Conservation (phyloP, 2,329 filamentous ascomycete species). For the Ceratocystis lukuohia region DNA sequence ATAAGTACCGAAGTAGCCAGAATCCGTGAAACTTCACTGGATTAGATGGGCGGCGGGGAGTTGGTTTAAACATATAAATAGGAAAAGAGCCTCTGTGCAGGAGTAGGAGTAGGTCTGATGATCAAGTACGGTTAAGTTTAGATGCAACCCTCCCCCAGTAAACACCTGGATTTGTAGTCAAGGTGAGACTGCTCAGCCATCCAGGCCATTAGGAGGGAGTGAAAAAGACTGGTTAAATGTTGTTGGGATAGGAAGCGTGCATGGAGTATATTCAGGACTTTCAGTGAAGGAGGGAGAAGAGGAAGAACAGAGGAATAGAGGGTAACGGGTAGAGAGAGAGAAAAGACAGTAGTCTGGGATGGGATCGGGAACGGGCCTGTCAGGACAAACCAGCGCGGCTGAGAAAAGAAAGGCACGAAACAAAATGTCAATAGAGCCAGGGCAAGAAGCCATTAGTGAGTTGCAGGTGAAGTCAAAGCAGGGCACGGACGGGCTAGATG, state of each 20-base stretch:
- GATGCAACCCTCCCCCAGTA: constrained; percentile 7
- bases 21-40: not conserved
- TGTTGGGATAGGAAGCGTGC: not conserved
- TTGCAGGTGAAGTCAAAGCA: constrained; percentile 4
- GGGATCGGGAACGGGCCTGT: not conserved
- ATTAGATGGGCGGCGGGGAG: not conserved
- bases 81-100: constrained; percentile 1
- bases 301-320: not conserved
- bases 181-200: constrained; percentile 5
- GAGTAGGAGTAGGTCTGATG: constrained; percentile 4
- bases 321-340: not conserved
- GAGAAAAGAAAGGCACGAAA: not conserved
- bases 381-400: not conserved
- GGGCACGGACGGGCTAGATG: constrained; percentile 3
- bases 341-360: not conserved
- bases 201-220: not conserved
- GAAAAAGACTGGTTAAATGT: not conserved
- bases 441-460: not conserved
- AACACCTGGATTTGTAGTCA: not conserved
- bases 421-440: not conserved
- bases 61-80: constrained; percentile 10
- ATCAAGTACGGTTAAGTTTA: constrained; percentile 5
- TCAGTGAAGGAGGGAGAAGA: not conserved
- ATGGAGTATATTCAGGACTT: not conserved
- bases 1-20: not conserved